A percentile compares a stretch with the other conserved stretches of the same genome.
Evolutionary conservation across 805 yeast genomes (phyloP).

Genomic region (Hemisphaericaspora nanyangensis): DNA sequence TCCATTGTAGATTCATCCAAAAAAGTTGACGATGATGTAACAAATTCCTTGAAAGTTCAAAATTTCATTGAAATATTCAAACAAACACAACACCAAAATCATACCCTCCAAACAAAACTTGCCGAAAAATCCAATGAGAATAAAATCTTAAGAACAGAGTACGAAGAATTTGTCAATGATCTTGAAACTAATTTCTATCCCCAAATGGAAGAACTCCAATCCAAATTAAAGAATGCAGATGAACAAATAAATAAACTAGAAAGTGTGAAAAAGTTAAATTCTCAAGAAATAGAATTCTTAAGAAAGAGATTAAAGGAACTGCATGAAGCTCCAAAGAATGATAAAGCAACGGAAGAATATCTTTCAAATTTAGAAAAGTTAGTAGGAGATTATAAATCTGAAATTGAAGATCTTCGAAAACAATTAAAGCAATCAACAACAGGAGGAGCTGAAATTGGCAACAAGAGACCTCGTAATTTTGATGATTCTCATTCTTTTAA

Average conservation of each 20-base stretch:
- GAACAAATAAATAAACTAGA: constrained; percentile 16
- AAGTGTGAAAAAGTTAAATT: constrained; percentile 45
- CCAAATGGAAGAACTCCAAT: constrained; percentile 9
- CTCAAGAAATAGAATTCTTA: constrained; percentile 56
- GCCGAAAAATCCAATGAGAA: constrained; percentile 18
- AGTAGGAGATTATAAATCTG: constrained; percentile 53
- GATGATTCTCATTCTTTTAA: constrained; percentile 10
- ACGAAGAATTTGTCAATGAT: constrained; percentile 9
- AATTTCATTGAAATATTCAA: constrained; percentile 38
- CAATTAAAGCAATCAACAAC: constrained; percentile 23
- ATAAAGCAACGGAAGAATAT: constrained; percentile 32
- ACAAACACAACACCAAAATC: constrained; percentile 24
- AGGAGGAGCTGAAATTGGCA: constrained; percentile 7
- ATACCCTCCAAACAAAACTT: constrained; percentile 36
- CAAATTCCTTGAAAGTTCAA: constrained; percentile 22
- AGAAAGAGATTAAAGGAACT: constrained; percentile 52
- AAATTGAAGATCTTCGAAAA: constrained; percentile 42
- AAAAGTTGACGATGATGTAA: constrained; percentile 8
- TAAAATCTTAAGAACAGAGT: constrained; percentile 14
- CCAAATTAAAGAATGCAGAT: constrained; percentile 1
- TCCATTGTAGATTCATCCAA: constrained; percentile 14
- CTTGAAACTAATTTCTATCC: constrained; percentile 11
- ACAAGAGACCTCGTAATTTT: constrained; percentile 5
- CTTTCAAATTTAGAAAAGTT: constrained; percentile 42
- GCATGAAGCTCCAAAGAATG: constrained; percentile 28